Conservation (phyloP, 2,329 filamentous ascomycete genomes). For the Pseudogymnoascus sp. region DNA sequence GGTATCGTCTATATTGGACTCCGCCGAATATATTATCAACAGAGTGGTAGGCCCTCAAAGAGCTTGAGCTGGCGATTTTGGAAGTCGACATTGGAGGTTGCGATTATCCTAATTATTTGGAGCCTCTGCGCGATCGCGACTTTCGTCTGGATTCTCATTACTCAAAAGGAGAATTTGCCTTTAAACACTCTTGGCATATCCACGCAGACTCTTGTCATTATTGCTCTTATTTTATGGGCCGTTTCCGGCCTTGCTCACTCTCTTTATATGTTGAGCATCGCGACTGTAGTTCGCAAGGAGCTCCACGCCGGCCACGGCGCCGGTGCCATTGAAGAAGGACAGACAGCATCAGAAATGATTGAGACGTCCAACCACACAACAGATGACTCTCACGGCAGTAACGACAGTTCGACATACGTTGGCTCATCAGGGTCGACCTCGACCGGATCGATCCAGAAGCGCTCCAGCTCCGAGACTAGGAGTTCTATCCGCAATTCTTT, state of each 20-base stretch:
- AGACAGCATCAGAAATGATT: neutral
- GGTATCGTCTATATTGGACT: constrained; percentile 21
- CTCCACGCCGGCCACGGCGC: constrained; percentile 15
- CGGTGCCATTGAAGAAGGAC: neutral
- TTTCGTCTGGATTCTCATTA: constrained; percentile 21
- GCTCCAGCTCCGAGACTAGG: constrained; percentile 38
- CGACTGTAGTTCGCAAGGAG: constrained; percentile 22
- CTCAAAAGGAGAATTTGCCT: constrained; percentile 17
- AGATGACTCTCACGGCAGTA: constrained; percentile 12
- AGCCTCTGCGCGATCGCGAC: constrained; percentile 21
- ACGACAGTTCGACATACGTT: constrained; percentile 16
- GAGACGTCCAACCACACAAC: constrained; percentile 12
- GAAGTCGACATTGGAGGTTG: constrained; percentile 23
- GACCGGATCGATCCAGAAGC: constrained; percentile 38
- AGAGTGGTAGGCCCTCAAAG: constrained; percentile 21
- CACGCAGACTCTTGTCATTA: constrained; percentile 18
- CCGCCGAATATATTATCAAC: constrained; percentile 23
- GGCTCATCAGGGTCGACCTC: constrained; percentile 26
- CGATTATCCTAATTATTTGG: constrained; percentile 20
- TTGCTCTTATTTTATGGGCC: constrained; percentile 25
- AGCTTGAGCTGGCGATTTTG: constrained; percentile 21
- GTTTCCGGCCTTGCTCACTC: constrained; percentile 22
- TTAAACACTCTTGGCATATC: constrained; percentile 16
- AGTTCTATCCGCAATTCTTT: constrained; percentile 42
- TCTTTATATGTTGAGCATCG: constrained; percentile 24